A percentile compares a stretch with the other conserved stretches of the same genome.
These are phyloP conservation scores for Trichophyton schoenleinii DNA, from an alignment of 2,329 filamentous ascomycete species.

Conservation along the genomic window DNA sequence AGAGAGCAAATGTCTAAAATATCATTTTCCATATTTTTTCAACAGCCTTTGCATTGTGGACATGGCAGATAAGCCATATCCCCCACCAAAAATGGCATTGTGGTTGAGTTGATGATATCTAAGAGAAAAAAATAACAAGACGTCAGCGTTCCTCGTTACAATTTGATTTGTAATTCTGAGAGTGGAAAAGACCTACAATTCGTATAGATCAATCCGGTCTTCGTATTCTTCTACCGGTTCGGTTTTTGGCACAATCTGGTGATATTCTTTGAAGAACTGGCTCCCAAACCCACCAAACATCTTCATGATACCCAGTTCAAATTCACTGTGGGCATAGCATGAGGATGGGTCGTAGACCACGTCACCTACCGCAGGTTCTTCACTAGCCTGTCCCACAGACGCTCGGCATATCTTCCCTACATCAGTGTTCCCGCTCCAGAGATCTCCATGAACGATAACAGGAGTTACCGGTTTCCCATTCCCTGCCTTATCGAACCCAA, in stretches of 20 bases:
- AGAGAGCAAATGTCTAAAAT: conserved; percentile 19
- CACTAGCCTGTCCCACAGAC: neutral
- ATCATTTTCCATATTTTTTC: conserved; percentile 50
- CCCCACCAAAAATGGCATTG: conserved; percentile 67
- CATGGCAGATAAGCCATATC: conserved; percentile 64
- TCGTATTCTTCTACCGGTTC: conserved; percentile 73
- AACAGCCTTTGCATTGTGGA: conserved; percentile 65
- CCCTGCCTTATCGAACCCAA: conserved; percentile 38
- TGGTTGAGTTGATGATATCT: conserved; percentile 89
- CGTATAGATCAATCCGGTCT: conserved; percentile 71
- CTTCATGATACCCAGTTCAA: conserved; percentile 82
- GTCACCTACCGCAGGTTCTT: conserved; percentile 44
- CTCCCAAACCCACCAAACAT: conserved; percentile 86
- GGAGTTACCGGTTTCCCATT: conserved; percentile 50
- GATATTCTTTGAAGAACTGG: conserved; percentile 65
- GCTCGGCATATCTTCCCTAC: conserved; percentile 47
- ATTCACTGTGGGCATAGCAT: conserved; percentile 79
- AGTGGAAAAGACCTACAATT: conserved; percentile 48
- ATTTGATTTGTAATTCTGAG: neutral
- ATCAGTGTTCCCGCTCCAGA: conserved; percentile 83
- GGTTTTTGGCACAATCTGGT: conserved; percentile 59
- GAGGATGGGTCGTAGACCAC: conserved; percentile 72
- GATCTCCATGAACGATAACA: conserved; percentile 75
- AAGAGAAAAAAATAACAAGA: neutral
- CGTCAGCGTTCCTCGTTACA: neutral